Base-by-base conservation (phyloP, 2,329 filamentous ascomycete genomes). In the Calycina herbarum region DNA sequence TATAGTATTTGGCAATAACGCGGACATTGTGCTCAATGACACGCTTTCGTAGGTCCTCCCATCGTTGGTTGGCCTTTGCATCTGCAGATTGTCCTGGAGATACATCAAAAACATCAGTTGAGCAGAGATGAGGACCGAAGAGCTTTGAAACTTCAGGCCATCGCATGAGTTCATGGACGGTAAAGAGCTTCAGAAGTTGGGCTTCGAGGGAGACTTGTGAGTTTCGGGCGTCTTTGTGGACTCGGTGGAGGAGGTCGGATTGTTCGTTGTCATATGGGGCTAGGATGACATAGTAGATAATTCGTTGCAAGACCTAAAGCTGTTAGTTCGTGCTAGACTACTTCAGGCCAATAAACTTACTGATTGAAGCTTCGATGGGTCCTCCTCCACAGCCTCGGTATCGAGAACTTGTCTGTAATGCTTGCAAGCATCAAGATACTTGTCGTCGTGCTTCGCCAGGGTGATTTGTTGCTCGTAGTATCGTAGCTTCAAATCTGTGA, bases 11-110 rank as follows among this genome's bases (percentile, higher is more conserved):
- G 73, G 95, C 95, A 45, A 99, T 88, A 1, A 99, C 95, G 62
- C 95, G 92, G 62, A 99, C 94, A 72, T 99, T 99, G 82, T 99
- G 95, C 82, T 99, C 95, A 74, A 99, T 99, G 68, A 99, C 95
- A 62, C 95, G 93, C 85, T 98, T 98, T 75, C 95, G 92, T 70
- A 99, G 83, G 77, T 97, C 95, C 76, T 95, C 86, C 93, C 94
- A 99, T 77, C 95, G 87, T 78, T 90, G 87, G 78, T 91, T 82
- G 33, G 93, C 90, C 79, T 97, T 94, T 67, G 89, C 85, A 73
- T 97, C 93, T 40, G 83, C 82, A 5, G 89, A 88, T 71, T 88
- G 82, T 69, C 85, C 82, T 70, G 85, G 78, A 60, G 84, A 82
- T 31, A 85, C 85, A 73, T 92, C 90, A 76, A 99, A 99, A 64